Evolutionary conservation across 257 asterid genomes (phyloP).

Genomic region (Anisodus tanguticus): DNA sequence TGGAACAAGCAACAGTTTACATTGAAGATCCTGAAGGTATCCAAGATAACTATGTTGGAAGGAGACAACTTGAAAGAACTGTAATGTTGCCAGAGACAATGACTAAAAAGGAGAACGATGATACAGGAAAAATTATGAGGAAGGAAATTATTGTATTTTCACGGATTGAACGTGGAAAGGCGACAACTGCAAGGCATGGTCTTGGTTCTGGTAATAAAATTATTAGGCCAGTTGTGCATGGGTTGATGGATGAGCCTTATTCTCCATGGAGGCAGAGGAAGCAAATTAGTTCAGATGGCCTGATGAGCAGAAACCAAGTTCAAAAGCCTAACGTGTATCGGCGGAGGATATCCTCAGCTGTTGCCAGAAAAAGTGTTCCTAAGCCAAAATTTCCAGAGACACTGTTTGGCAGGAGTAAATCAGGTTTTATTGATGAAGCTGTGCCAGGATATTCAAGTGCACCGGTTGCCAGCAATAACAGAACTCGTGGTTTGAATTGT

Average conservation of each 20-base stretch:
- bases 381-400: conserved; percentile 8
- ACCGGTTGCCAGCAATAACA: conserved; percentile 32
- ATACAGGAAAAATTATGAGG: not conserved
- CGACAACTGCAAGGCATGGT: conserved; percentile 31
- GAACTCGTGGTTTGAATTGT: conserved; percentile 25
- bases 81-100: conserved; percentile 19
- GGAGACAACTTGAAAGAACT: conserved; percentile 20
- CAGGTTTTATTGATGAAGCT: conserved; percentile 37
- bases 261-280: conserved; percentile 58
- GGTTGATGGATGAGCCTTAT: conserved; percentile 50
- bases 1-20: not conserved
- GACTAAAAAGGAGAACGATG: conserved; percentile 21
- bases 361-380: conserved; percentile 40
- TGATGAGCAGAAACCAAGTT: conserved; percentile 27
- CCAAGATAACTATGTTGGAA: conserved; percentile 8
- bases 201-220: conserved; percentile 9
- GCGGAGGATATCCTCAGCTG: conserved; percentile 37
- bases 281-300: conserved; percentile 39
- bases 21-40: conserved; percentile 33
- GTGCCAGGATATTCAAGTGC: conserved; percentile 39
- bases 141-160: conserved; percentile 33
- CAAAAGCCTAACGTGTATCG: conserved; percentile 32
- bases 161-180: conserved; percentile 41
- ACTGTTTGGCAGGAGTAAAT: conserved; percentile 25
- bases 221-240: conserved; percentile 48